Conservation (phyloP, 352 stramenopile species). For the Phytopythium montanum region DNA sequence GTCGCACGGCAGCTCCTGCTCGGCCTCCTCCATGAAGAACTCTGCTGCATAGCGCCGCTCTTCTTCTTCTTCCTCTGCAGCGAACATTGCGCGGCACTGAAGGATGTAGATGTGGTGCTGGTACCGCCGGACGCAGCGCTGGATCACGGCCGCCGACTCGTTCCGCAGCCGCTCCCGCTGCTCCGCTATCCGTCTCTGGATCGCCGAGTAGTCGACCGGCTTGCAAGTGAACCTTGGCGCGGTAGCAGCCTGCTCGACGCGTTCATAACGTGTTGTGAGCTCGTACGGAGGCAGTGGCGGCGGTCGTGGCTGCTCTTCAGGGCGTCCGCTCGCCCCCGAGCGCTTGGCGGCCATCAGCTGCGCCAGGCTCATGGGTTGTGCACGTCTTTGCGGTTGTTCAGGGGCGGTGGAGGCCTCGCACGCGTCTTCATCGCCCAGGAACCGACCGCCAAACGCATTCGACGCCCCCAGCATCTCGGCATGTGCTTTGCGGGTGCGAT, state of each 20-base stretch:
- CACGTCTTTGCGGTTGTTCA: background rate
- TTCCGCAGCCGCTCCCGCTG: constrained; percentile 2
- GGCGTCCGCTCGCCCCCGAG: background rate
- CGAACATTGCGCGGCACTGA: background rate
- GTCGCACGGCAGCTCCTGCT: constrained; percentile 20
- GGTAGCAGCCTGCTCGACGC: background rate
- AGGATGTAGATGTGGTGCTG: constrained; percentile 1
- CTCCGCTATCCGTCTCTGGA: background rate
- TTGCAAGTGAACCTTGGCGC: background rate
- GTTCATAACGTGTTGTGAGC: background rate
- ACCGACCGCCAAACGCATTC: background rate
- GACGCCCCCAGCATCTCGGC: background rate
- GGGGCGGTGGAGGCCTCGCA: background rate
- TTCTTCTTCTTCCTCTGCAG: background rate
- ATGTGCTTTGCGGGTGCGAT: background rate
- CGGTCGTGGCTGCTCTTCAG: background rate
- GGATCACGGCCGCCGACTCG: background rate
- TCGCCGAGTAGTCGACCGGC: background rate
- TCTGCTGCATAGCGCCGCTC: background rate
- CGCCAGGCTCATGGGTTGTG: constrained; percentile 4
- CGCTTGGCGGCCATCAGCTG: constrained; percentile 6
- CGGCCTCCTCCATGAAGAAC: background rate
- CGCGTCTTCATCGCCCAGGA: background rate
- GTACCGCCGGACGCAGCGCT: constrained; percentile 3
- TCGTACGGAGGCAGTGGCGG: background rate